phyloP scores from a whole-genome alignment of 2,329 filamentous ascomycete species.

The Thielaviopsis musarum region DNA sequence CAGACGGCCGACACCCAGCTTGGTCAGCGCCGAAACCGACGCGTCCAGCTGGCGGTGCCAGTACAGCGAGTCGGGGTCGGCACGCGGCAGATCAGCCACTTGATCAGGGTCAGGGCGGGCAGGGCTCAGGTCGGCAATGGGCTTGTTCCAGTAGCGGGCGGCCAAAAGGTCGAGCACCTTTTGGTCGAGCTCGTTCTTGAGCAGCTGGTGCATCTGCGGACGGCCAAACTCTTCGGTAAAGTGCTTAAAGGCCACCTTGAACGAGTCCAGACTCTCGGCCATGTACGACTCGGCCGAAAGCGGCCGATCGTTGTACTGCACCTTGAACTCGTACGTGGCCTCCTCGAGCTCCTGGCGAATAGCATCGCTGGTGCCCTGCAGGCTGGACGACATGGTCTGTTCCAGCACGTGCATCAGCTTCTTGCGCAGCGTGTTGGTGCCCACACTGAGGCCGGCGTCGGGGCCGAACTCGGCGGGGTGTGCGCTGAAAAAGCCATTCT shows the following conservation, averaged over 20 bases:
- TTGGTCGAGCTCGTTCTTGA: conserved; percentile 88
- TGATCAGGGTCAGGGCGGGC: conserved; percentile 52
- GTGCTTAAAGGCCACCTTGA: conserved; percentile 95
- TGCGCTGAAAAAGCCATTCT: conserved; percentile 69
- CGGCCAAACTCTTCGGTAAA: conserved; percentile 83
- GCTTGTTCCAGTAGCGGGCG: conserved; percentile 93
- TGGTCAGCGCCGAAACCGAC: conserved; percentile 76
- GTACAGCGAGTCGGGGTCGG: conserved; percentile 68
- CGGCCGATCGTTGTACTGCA: conserved; percentile 94
- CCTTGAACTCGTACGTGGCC: conserved; percentile 96
- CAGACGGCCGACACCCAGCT: conserved; percentile 80
- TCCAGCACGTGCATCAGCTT: conserved; percentile 96
- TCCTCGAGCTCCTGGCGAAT: conserved; percentile 93
- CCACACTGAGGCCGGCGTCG: conserved; percentile 56
- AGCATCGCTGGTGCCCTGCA: conserved; percentile 77
- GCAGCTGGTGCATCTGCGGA: conserved; percentile 69
- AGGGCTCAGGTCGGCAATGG: conserved; percentile 63
- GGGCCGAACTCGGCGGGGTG: conserved; percentile 69
- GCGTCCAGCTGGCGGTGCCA: conserved; percentile 93
- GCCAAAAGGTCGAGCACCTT: conserved; percentile 85
- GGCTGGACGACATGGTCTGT: conserved; percentile 86
- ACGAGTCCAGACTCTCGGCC: conserved; percentile 83
- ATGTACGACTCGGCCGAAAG: conserved; percentile 92
- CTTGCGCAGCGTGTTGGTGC: conserved; percentile 74
- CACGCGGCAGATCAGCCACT: conserved; percentile 64